These are phyloP conservation scores for Mucor saturninus DNA, from an alignment of 371 early-diverging fungal species.

Conservation along the genomic window DNA sequence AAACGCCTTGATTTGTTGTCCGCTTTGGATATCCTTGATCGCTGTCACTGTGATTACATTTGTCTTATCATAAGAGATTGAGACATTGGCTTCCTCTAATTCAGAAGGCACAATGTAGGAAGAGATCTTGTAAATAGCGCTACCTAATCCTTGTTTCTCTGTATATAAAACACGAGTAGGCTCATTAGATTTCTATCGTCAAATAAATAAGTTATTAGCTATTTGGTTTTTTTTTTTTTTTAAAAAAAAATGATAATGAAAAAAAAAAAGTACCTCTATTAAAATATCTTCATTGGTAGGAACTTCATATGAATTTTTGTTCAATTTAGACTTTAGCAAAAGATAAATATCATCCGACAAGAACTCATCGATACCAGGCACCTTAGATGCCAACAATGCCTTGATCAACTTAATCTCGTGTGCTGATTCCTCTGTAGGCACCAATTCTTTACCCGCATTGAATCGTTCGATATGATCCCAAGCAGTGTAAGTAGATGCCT, in stretches of 20 bases:
- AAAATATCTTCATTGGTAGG: conserved; percentile 33
- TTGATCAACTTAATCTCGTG: conserved; percentile 64
- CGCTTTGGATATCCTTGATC: conserved; percentile 63
- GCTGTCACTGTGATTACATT: conserved; percentile 63
- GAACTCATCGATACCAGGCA: conserved; percentile 83
- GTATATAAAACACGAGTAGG: conserved; percentile 37
- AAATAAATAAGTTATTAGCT: background rate
- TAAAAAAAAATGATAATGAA: too few relatives aligned
- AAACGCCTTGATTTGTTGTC: conserved; percentile 63
- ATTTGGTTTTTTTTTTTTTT: background rate
- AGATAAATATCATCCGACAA: conserved; percentile 82
- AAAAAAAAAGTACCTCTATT: conserved; percentile 41
- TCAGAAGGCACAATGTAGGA: conserved; percentile 38
- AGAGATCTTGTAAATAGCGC: conserved; percentile 46
- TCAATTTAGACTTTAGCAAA: conserved; percentile 77
- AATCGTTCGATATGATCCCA: conserved; percentile 88
- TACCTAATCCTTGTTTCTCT: conserved; percentile 71
- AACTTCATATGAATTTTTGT: conserved; percentile 70
- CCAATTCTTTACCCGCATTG: conserved; percentile 56
- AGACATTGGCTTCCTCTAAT: conserved; percentile 56
- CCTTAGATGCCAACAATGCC: conserved; percentile 65
- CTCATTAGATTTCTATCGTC: conserved; percentile 28
- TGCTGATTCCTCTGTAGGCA: conserved; percentile 55
- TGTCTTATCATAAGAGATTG: conserved; percentile 56
- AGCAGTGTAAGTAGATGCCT: conserved; percentile 55